phyloP scores from a whole-genome alignment of 2,329 filamentous ascomycete species.

The Colletotrichum sp. region DNA sequence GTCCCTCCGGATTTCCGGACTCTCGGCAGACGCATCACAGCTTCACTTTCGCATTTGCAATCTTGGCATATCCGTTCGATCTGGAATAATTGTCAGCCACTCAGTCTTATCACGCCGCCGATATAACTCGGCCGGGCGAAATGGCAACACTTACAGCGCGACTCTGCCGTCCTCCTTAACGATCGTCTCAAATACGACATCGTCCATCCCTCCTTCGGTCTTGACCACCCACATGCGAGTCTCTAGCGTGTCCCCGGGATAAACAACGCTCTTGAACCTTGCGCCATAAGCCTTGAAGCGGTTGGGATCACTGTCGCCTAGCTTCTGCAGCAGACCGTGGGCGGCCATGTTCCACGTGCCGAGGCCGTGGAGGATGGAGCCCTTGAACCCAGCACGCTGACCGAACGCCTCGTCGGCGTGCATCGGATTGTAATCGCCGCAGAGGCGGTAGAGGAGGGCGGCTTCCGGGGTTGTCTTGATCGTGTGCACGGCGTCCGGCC shows the following conservation, averaged over 20 bases:
- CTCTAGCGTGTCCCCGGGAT: conserved; percentile 49
- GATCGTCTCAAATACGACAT: conserved; percentile 44
- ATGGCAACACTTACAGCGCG: conserved; percentile 30
- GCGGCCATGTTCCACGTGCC: conserved; percentile 53
- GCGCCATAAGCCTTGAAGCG: conserved; percentile 48
- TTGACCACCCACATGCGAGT: conserved; percentile 47
- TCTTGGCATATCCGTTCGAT: conserved; percentile 36
- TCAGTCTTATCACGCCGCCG: conserved; percentile 20
- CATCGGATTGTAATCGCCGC: conserved; percentile 54
- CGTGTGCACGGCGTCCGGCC: conserved; percentile 41
- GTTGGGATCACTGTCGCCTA: conserved; percentile 43
- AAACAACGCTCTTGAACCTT: conserved; percentile 50
- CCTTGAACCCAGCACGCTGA: conserved; percentile 46
- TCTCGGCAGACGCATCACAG: conserved; percentile 22
- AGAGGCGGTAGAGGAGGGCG: conserved; percentile 47
- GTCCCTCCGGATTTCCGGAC: background rate
- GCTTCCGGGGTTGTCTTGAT: conserved; percentile 43
- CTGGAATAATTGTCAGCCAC: conserved; percentile 13
- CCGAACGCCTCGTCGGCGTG: conserved; percentile 49
- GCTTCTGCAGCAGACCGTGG: conserved; percentile 42
- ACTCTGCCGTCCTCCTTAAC: conserved; percentile 42
- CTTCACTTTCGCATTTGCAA: conserved; percentile 31
- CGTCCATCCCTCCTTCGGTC: conserved; percentile 33
- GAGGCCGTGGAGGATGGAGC: conserved; percentile 50
- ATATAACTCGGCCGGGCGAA: background rate